phyloP scores from a whole-genome alignment of 2,329 filamentous ascomycete species.

The Xylaria digitata region DNA sequence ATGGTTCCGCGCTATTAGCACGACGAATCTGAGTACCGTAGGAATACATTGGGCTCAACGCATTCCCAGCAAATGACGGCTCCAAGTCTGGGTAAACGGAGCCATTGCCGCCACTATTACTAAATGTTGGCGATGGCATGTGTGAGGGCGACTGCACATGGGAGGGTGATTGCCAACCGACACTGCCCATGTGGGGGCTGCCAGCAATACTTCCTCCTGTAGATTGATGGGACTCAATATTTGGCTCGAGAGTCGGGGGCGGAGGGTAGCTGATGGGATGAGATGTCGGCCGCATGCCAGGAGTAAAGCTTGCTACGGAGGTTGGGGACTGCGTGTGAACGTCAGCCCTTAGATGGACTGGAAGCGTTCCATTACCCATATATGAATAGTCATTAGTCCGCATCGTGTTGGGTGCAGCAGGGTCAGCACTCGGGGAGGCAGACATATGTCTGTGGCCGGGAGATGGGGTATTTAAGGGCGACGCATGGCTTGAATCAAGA shows the following conservation, averaged over 20 bases:
- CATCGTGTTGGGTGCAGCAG: conserved; percentile 75
- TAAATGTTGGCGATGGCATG: conserved; percentile 76
- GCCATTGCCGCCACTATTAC: conserved; percentile 58
- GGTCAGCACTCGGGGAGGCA: conserved; percentile 81
- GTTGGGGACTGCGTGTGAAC: conserved; percentile 75
- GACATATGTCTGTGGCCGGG: conserved; percentile 83
- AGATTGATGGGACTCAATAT: conserved; percentile 78
- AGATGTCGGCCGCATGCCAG: conserved; percentile 77
- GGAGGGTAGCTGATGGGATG: conserved; percentile 87
- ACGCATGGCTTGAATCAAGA: conserved; percentile 73
- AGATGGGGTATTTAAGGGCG: conserved; percentile 82
- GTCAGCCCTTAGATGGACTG: conserved; percentile 82
- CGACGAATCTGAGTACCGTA: conserved; percentile 72
- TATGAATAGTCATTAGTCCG: conserved; percentile 81
- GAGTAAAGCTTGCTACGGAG: conserved; percentile 72
- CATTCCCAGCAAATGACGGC: conserved; percentile 68
- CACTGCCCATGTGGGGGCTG: conserved; percentile 84
- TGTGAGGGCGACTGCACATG: conserved; percentile 60
- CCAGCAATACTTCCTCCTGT: conserved; percentile 76
- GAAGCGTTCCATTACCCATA: conserved; percentile 81
- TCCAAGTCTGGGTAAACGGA: conserved; percentile 90
- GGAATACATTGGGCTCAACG: conserved; percentile 76
- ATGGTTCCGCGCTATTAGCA: conserved; percentile 79
- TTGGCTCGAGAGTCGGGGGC: conserved; percentile 86
- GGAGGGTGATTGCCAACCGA: conserved; percentile 87